phyloP scores from a whole-genome alignment of 352 stramenopile species.

The Plasmopara muralis region DNA sequence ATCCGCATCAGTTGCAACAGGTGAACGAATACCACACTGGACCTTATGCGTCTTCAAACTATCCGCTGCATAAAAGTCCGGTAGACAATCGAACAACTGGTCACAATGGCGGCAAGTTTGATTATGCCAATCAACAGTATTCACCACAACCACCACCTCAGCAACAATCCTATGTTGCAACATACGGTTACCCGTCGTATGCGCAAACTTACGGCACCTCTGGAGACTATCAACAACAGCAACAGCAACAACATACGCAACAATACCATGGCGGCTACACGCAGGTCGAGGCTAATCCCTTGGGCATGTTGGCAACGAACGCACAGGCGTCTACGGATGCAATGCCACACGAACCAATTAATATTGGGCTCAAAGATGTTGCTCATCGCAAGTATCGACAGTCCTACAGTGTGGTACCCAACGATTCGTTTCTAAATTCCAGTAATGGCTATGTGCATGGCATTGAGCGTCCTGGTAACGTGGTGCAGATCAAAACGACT shows the following conservation, averaged over 20 bases:
- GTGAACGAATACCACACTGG: conserved; percentile 27
- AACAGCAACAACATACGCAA: conserved; percentile 20
- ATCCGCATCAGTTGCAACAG: conserved; percentile 33
- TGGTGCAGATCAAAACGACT: conserved; percentile 39
- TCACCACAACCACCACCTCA: conserved; percentile 18
- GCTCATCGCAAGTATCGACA: conserved; percentile 36
- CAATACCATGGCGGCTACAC: conserved; percentile 28
- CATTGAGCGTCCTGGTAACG: conserved; percentile 29
- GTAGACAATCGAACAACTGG: conserved; percentile 10
- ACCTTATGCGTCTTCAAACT: conserved; percentile 8
- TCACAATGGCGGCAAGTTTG: conserved; percentile 18
- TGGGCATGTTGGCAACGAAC: conserved; percentile 52
- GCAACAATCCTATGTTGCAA: conserved; percentile 26
- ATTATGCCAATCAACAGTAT: conserved; percentile 26
- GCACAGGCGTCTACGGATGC: conserved; percentile 22
- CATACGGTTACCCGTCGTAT: conserved; percentile 32
- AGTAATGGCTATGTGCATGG: conserved; percentile 24
- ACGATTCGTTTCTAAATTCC: conserved; percentile 29
- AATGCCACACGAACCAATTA: conserved; percentile 33
- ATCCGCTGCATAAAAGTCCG: conserved; percentile 23
- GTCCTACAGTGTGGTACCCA: conserved; percentile 19
- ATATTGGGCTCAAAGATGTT: conserved; percentile 34
- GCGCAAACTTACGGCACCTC: conserved; percentile 28
- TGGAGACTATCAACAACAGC: conserved; percentile 20
- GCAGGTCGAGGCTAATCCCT: conserved; percentile 28